Percentiles rank a stretch among this genome's conserved stretches.
Evolutionary conservation across 805 yeast species (phyloP).

Genomic region (Brettanomyces naardenensis): DNA sequence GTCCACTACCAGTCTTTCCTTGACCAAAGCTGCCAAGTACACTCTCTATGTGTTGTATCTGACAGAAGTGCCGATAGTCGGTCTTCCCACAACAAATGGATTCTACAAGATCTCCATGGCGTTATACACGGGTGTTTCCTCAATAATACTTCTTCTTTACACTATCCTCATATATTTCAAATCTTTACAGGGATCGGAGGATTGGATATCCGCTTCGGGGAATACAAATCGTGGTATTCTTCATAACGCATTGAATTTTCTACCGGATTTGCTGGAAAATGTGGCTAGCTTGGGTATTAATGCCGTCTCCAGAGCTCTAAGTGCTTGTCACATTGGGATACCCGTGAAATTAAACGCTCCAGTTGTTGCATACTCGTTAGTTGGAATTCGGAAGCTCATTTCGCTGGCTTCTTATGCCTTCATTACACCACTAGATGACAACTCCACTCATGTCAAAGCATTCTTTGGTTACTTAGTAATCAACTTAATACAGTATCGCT

Average conservation of each 20-base stretch:
- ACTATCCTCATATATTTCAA: conserved; percentile 18
- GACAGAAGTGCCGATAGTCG: conserved; percentile 7
- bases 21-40: conserved; percentile 12
- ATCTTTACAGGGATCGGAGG: conserved; percentile 5
- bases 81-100: conserved; percentile 18
- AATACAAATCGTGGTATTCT: conserved; percentile 13
- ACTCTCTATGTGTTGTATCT: conserved; percentile 9
- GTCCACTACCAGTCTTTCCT: no score
- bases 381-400: conserved; percentile 20
- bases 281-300: conserved; percentile 11
- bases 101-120: conserved; percentile 23
- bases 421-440: conserved; percentile 22
- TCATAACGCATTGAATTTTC: conserved; percentile 11
- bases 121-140: conserved; percentile 18
- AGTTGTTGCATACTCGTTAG: conserved; percentile 19
- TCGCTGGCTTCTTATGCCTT: conserved; percentile 22
- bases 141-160: conserved; percentile 12
- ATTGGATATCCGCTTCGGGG: not conserved
- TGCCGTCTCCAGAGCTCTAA: not conserved
- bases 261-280: conserved; percentile 19
- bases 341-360: conserved; percentile 6
- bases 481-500: conserved; percentile 20
- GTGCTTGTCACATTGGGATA: not conserved
- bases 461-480: conserved; percentile 18
- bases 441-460: conserved; percentile 20